Base-by-base conservation (phyloP, 176 grass and related monocot genomes). In the Triticum urartu region DNA sequence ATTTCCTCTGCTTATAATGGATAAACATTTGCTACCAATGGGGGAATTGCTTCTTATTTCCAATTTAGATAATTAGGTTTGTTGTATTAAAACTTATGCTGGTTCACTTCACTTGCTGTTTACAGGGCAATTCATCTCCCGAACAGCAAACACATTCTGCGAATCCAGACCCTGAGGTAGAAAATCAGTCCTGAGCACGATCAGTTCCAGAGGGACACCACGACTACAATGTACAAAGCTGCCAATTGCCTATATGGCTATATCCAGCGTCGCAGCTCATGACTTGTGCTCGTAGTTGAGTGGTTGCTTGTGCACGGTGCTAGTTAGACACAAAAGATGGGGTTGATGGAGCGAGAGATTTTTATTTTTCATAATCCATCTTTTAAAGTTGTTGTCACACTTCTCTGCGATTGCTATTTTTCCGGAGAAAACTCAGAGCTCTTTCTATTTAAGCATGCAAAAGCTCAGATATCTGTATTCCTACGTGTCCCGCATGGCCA, bases 101-200 rank as follows among this genome's bases (percentile, higher is more conserved):
- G 8, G 17, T 54, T 42, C 5, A 4, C 11, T 67, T 54, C 48
- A 38, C n/a, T 78, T 90, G 64, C 12, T 86, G 10, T 33, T 79
- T 79, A 30, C 74, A 87, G 89, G 79, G 67, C 6, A 24, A 83
- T 72, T 83, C 77, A 11, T 79, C 79, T 33, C 43, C 40, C 0
- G 17, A 14, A 2, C 65, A 35, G 14, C 65, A 7, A 87, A 35
- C 73, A 43, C 42, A 59, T 82, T 34, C 18, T 40, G 73, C 32
- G 73, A 87, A 79, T 62, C 18, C 4, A 25, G 74, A 79, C 14
- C 40, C 14, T 34, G 59, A 82, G 30, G 64, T 40, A 5, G 78
- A 83, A 78, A 79, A 79, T 54, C 33, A 65, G 33, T 30, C 74
- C 12, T 90, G 32, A 79, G 25, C 24, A 68, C 64, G n/a, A 38